Evolutionary conservation across 768 basidiomycete species (phyloP), one percentile per base, ranked within the genome.

Genomic region (Heimioporus sp.): DNA sequence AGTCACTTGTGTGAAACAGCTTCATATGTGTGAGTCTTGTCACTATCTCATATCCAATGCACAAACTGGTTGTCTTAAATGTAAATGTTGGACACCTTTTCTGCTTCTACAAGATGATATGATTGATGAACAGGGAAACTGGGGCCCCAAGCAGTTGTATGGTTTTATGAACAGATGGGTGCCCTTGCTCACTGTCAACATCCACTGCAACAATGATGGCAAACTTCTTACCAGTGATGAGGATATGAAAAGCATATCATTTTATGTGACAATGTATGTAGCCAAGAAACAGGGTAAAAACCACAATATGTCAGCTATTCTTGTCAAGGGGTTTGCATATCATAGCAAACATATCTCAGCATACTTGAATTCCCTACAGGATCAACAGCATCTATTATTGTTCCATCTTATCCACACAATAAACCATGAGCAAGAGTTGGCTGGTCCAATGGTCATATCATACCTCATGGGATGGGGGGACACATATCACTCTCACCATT

Each of bases 381-480:
- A 15, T 12, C 0, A 8, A 10, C 67, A 74, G 6, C 45, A 60
- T 0, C 19, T 72, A 1, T 51, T 77, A 1, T 31, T 78, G 0
- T 72, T 72, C 34, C 55, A 65, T 0, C 38, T 73, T 0, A 55
- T 67, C 1, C 51, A 76, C 55, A 53, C 65, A 0, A 51, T 76
- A 0, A 77, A 71, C 42, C 37, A 54, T 0, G 66, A 76, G 43
- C 74, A 76, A 49, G 77, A 78, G 39, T 37, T 74, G 0, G 52
- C 66, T 0, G 74, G 58, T 1, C 72, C 72, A 1, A 69, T 73
- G 67, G 71, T 77, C 0, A 66, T 76, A 0, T 63, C 64, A 0
- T 76, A 76, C 41, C 56, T 79, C 0, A 76, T 78, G 76, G 73
- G 72, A 3, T 77, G 72, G 73, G 74, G 72, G 0, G 73, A 80